A percentile compares a stretch with the other conserved stretches of the same genome.
Evolutionary conservation across 2,329 filamentous ascomycete genomes (phyloP).

Genomic region (Pseudocercospora macadamiae): DNA sequence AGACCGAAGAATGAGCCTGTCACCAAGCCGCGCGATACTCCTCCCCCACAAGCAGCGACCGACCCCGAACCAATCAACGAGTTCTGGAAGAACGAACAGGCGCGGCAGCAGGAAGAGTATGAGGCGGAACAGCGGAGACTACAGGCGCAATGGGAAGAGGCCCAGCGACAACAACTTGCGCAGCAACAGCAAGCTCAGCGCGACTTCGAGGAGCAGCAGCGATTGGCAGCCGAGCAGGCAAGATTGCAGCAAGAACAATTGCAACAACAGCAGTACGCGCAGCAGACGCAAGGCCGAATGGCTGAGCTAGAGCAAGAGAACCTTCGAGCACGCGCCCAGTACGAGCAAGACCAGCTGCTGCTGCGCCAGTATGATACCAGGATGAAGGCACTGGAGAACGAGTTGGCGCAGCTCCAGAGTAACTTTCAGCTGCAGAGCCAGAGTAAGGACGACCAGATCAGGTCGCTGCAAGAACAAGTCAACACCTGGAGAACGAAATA

Average conservation of each 20-base stretch:
- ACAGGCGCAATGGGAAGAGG: slow-evolving; percentile 82
- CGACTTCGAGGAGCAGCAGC: slow-evolving; percentile 96
- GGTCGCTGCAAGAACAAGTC: slow-evolving; percentile 90
- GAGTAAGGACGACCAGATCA: slow-evolving; percentile 93
- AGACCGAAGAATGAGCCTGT: slow-evolving; percentile 68
- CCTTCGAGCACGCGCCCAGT: slow-evolving; percentile 88
- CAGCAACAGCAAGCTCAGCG: slow-evolving; percentile 82
- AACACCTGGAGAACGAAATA: slow-evolving; percentile 98
- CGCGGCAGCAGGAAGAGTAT: slow-evolving; percentile 89
- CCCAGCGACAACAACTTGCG: slow-evolving; percentile 79
- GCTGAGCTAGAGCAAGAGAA: slow-evolving; percentile 96
- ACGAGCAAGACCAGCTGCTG: slow-evolving; percentile 96
- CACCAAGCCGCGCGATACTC: slow-evolving; percentile 70
- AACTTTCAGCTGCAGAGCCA: slow-evolving; percentile 83
- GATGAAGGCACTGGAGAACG: slow-evolving; percentile 88
- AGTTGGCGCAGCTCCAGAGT: slow-evolving; percentile 77
- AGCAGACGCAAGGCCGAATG: slow-evolving; percentile 93
- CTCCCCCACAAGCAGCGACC: slow-evolving; percentile 67
- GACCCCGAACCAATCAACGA: slow-evolving; percentile 96
- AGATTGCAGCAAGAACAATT: slow-evolving; percentile 88
- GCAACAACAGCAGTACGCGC: slow-evolving; percentile 82
- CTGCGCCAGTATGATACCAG: slow-evolving; percentile 92
- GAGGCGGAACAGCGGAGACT: slow-evolving; percentile 90
- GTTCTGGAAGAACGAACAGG: slow-evolving; percentile 95
- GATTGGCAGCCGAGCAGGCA: slow-evolving; percentile 84